A percentile compares a stretch with the other conserved stretches of the same genome.
Conservation (phyloP, 2,329 filamentous ascomycete genomes). For the Colletotrichum limetticola region DNA sequence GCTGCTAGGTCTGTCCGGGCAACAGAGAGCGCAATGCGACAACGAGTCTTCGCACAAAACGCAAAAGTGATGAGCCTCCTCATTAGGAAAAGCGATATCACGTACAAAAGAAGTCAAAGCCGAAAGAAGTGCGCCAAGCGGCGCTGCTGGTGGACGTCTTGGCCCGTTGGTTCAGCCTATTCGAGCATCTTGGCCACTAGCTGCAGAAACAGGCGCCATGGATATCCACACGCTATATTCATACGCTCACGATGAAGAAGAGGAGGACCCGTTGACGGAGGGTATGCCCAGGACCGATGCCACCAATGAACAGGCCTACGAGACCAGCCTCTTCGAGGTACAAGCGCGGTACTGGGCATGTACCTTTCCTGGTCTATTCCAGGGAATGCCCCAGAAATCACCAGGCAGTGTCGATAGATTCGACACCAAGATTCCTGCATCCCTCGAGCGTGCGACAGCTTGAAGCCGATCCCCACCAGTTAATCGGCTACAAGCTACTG, state of each 20-base stretch:
- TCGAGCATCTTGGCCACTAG: constrained; percentile 13
- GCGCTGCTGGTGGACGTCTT: not conserved
- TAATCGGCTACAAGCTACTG: not conserved
- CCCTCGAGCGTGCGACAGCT: constrained; percentile 3
- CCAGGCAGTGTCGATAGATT: not conserved
- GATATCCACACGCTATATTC: not conserved
- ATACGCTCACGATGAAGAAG: not conserved
- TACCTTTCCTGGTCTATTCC: constrained; percentile 4
- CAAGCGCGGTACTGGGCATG: constrained; percentile 21
- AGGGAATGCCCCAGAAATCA: constrained; percentile 15
- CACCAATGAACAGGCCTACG: constrained; percentile 5
- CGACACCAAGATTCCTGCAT: constrained; percentile 13
- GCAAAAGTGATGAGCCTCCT: not conserved
- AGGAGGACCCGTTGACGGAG: constrained; percentile 7
- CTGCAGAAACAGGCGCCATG: constrained; percentile 24
- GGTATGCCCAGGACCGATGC: constrained; percentile 10
- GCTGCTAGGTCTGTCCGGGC: not conserved
- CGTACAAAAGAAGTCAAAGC: not conserved
- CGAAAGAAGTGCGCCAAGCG: not conserved
- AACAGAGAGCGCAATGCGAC: constrained; percentile 5
- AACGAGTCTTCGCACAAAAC: not conserved
- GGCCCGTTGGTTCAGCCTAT: constrained; percentile 19
- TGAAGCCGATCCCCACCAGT: not conserved
- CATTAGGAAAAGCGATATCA: not conserved
- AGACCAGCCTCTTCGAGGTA: constrained; percentile 3